Evolutionary conservation across 2,329 filamentous ascomycete genomes (phyloP).

Genomic region (Ophiocordyceps polyrhachis-furcata): DNA sequence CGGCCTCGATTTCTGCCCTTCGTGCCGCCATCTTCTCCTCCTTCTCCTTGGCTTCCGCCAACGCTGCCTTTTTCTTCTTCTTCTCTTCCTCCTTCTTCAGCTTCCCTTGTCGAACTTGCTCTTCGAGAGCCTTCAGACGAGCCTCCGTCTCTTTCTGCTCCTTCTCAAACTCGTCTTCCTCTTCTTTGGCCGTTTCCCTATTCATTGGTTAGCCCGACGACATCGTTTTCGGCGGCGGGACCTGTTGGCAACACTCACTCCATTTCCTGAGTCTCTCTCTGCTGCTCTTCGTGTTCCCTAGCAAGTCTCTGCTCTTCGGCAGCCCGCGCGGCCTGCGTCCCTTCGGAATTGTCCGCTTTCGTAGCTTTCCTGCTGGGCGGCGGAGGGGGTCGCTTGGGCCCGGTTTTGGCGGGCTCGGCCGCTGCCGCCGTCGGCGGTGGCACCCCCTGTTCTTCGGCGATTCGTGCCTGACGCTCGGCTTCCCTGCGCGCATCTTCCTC

Average conservation of each 20-base stretch:
- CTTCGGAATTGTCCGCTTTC: slow-evolving; percentile 44
- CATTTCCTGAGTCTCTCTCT: slow-evolving; percentile 52
- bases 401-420: slow-evolving; percentile 24
- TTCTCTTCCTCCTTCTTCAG: slow-evolving; percentile 95
- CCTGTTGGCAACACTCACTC: slow-evolving; percentile 58
- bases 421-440: slow-evolving; percentile 39
- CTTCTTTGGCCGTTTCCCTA: slow-evolving; percentile 54
- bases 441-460: slow-evolving; percentile 56
- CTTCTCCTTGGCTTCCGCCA: slow-evolving; percentile 73
- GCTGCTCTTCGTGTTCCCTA: slow-evolving; percentile 59
- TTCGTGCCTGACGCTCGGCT: slow-evolving; percentile 63
- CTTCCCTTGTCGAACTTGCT: slow-evolving; percentile 86
- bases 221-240: neutral
- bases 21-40: slow-evolving; percentile 70
- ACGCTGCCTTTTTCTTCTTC: slow-evolving; percentile 72
- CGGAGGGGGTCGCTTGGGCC: slow-evolving; percentile 50
- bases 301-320: slow-evolving; percentile 48
- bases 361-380: slow-evolving; percentile 58
- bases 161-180: slow-evolving; percentile 63
- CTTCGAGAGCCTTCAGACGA: slow-evolving; percentile 74
- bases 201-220: neutral
- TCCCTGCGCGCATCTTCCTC: slow-evolving; percentile 86
- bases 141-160: slow-evolving; percentile 69
- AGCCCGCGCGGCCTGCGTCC: slow-evolving; percentile 34
- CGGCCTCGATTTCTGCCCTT: slow-evolving; percentile 79